Evolutionary conservation across 768 basidiomycete species (phyloP).

Genomic region (Agrocybe pediades): DNA sequence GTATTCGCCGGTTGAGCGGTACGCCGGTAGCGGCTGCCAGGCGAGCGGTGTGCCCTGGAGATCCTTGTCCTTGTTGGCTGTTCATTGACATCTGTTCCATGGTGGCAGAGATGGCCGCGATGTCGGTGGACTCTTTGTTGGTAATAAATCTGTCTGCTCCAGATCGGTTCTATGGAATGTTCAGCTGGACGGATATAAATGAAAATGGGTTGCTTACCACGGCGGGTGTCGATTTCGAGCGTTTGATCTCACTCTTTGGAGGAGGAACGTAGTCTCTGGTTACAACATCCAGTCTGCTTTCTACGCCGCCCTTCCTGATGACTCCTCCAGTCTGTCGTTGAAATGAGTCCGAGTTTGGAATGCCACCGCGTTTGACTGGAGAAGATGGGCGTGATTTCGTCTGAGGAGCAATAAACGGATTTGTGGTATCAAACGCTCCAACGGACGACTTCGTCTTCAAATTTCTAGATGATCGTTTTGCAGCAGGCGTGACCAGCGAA

Average conservation of each 20-base stretch:
- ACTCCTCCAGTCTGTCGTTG: conserved; percentile 66
- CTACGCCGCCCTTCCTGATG: conserved; percentile 75
- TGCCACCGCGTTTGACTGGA: conserved; percentile 59
- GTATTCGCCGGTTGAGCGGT: conserved; percentile 76
- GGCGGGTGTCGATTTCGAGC: conserved; percentile 75
- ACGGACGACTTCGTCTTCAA: conserved; percentile 32
- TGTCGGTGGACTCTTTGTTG: conserved; percentile 44
- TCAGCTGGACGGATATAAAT: conserved; percentile 12
- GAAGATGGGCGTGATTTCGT: conserved; percentile 54
- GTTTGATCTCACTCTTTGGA: conserved; percentile 60
- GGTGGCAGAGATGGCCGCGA: conserved; percentile 54
- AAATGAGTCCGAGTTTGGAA: conserved; percentile 53
- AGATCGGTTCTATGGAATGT: conserved; percentile 43
- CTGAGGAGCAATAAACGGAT: conserved; percentile 58
- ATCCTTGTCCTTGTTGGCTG: conserved; percentile 52
- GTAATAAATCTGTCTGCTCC: conserved; percentile 66
- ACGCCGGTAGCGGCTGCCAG: conserved; percentile 77
- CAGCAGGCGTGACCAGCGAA: conserved; percentile 36
- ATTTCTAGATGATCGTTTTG: conserved; percentile 26
- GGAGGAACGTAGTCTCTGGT: conserved; percentile 78
- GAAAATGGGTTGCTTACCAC: conserved; percentile 36
- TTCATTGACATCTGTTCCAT: conserved; percentile 66
- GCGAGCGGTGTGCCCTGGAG: conserved; percentile 79
- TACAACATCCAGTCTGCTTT: conserved; percentile 76
- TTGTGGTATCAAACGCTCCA: conserved; percentile 50